Conservation (phyloP, 2,329 filamentous ascomycete species). For the Tolypocladium cylindrosporum region DNA sequence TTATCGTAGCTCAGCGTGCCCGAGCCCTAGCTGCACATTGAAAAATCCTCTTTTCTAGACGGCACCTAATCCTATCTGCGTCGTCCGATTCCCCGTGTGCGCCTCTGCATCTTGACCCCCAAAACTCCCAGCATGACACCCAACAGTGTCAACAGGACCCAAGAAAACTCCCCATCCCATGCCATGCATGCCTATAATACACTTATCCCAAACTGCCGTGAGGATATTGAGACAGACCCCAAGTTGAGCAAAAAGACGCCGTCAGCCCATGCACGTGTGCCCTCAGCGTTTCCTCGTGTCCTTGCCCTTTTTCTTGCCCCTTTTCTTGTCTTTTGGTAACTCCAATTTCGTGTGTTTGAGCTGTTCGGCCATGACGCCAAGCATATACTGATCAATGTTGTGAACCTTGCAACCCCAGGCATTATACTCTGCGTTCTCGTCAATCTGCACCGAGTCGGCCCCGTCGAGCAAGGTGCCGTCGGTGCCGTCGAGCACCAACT, state of each 20-base stretch:
- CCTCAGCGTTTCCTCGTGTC: slow-evolving; percentile 40
- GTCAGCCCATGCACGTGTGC: neutral
- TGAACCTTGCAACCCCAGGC: slow-evolving; percentile 47
- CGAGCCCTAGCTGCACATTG: neutral
- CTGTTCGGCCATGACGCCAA: slow-evolving; percentile 55
- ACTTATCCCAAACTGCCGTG: neutral
- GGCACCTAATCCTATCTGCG: neutral
- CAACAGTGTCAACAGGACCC: neutral
- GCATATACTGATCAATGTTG: slow-evolving; percentile 67
- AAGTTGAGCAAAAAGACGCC: neutral
- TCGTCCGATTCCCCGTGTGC: neutral
- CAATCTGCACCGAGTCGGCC: slow-evolving; percentile 21
- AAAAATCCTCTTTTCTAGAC: neutral
- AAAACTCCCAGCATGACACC: neutral
- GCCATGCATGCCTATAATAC: neutral
- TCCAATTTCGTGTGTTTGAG: slow-evolving; percentile 51
- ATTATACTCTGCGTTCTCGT: slow-evolving; percentile 40
- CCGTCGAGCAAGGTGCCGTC: slow-evolving; percentile 18
- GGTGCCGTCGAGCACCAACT: slow-evolving; percentile 21
- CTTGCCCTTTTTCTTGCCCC: slow-evolving; percentile 45
- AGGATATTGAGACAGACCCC: neutral
- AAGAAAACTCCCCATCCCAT: neutral
- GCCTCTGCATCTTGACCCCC: neutral
- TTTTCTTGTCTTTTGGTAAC: slow-evolving; percentile 54
- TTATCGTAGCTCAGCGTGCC: neutral